Percentiles rank a stretch among this genome's conserved stretches.
Conservation (phyloP, 805 yeast species). For the Ogataea pilisensis region DNA sequence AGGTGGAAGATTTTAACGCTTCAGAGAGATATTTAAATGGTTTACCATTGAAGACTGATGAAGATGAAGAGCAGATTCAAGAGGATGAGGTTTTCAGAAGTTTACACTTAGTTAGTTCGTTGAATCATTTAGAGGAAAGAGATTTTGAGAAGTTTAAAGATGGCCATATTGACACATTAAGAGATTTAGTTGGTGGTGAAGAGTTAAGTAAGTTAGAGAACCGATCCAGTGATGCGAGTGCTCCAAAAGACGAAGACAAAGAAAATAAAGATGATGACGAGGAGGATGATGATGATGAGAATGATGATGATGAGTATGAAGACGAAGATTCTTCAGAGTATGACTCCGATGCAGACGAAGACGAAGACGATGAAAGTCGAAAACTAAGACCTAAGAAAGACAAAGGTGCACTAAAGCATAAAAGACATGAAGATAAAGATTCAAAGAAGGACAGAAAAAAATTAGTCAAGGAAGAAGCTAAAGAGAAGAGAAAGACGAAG, state of each 20-base stretch:
- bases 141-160: slow-evolving; percentile 76
- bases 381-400: slow-evolving; percentile 18
- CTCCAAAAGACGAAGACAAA: slow-evolving; percentile 28
- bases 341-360: slow-evolving; percentile 1
- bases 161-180: slow-evolving; percentile 78
- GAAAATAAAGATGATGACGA: slow-evolving; percentile 22
- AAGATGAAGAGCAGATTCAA: slow-evolving; percentile 49
- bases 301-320: slow-evolving; percentile 27
- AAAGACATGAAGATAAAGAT: slow-evolving; percentile 76
- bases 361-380: slow-evolving; percentile 8
- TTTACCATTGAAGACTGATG: slow-evolving; percentile 56
- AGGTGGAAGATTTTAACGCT: slow-evolving; percentile 38
- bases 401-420: slow-evolving; percentile 50
- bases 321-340: slow-evolving; percentile 20
- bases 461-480: slow-evolving; percentile 69
- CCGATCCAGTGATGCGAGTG: slow-evolving; percentile 20
- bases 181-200: slow-evolving; percentile 50
- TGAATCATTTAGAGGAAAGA: slow-evolving; percentile 84
- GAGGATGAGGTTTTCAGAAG: slow-evolving; percentile 86
- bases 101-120: slow-evolving; percentile 67
- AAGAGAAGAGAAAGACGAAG: slow-evolving; percentile 75
- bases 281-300: slow-evolving; percentile 12
- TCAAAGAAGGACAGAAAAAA: slow-evolving; percentile 70
- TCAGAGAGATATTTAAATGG: slow-evolving; percentile 40
- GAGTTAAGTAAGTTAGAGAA: slow-evolving; percentile 30